These are phyloP conservation scores for Sporopachydermia cereana DNA, from an alignment of 1,139 yeast genomes.

Conservation along the genomic window DNA sequence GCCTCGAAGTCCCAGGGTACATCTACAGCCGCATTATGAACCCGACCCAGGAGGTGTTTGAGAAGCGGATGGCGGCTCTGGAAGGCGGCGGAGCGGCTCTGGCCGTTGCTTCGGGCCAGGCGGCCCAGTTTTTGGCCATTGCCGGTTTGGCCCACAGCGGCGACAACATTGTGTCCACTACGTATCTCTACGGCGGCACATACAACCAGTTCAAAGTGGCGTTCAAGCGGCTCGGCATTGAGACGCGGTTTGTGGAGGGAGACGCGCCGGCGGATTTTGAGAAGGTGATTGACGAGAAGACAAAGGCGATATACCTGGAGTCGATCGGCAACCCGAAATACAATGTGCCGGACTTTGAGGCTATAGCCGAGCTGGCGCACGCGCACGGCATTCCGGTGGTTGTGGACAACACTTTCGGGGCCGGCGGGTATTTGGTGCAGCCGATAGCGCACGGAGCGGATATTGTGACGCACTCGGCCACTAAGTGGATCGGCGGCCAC, in stretches of 20 bases:
- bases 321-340: slow-evolving; percentile 91
- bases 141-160: slow-evolving; percentile 80
- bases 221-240: slow-evolving; percentile 79
- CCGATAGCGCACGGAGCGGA: slow-evolving; percentile 90
- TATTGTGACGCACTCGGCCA: slow-evolving; percentile 78
- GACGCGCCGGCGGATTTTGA: slow-evolving; percentile 62
- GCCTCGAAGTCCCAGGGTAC: slow-evolving; percentile 69
- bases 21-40: slow-evolving; percentile 85
- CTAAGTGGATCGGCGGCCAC: slow-evolving; percentile 98
- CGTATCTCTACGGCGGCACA: slow-evolving; percentile 93
- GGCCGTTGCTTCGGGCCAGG: slow-evolving; percentile 80
- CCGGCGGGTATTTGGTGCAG: slow-evolving; percentile 80
- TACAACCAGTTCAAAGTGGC: slow-evolving; percentile 91
- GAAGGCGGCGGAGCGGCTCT: slow-evolving; percentile 81
- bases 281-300: slow-evolving; percentile 62
- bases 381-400: slow-evolving; percentile 83
- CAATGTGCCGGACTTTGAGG: slow-evolving; percentile 85
- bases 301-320: slow-evolving; percentile 85
- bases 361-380: slow-evolving; percentile 67
- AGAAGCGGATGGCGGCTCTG: slow-evolving; percentile 81
- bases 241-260: slow-evolving; percentile 73
- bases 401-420: slow-evolving; percentile 96
- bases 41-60: slow-evolving; percentile 88
- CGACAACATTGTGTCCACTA: slow-evolving; percentile 78
- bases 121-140: slow-evolving; percentile 75